Conservation (phyloP, 306 rosid genomes). For the Pueraria montana region DNA sequence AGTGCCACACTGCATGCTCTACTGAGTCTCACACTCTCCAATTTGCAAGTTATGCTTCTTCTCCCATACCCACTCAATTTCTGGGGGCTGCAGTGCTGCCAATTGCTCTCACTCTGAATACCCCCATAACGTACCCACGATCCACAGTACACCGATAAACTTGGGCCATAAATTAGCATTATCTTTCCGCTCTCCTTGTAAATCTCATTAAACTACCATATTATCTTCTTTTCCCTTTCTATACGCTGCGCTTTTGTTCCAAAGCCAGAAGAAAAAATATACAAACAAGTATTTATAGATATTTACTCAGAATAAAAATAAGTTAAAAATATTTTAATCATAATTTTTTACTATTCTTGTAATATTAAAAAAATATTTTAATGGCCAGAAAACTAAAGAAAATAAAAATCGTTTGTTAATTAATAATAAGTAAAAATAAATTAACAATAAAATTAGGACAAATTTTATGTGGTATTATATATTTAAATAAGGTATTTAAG, state of each 20-base stretch:
- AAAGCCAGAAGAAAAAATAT: neutral
- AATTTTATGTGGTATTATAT: too few relatives aligned
- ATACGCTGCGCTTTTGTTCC: neutral
- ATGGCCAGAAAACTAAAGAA: too few relatives aligned
- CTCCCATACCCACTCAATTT: neutral
- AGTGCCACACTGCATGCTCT: constrained; percentile 48
- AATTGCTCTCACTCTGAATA: neutral
- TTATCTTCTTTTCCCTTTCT: neutral
- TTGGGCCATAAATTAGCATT: constrained; percentile 55
- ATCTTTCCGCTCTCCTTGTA: constrained; percentile 5
- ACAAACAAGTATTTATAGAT: too few relatives aligned
- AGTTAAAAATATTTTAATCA: too few relatives aligned
- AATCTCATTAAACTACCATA: constrained; percentile 38
- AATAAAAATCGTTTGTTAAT: too few relatives aligned
- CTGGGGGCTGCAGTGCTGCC: too few relatives aligned
- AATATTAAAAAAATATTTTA: too few relatives aligned
- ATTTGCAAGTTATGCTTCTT: constrained; percentile 32
- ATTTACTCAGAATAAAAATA: too few relatives aligned
- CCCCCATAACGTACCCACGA: constrained; percentile 9
- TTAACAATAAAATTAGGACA: too few relatives aligned
- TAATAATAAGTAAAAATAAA: too few relatives aligned
- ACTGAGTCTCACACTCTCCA: neutral
- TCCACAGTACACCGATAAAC: constrained; percentile 6
- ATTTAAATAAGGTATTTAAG: too few relatives aligned
- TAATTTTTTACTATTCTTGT: too few relatives aligned